phyloP scores from a whole-genome alignment of 2,329 filamentous ascomycete genomes.

The Graphilbum fragrans region DNA sequence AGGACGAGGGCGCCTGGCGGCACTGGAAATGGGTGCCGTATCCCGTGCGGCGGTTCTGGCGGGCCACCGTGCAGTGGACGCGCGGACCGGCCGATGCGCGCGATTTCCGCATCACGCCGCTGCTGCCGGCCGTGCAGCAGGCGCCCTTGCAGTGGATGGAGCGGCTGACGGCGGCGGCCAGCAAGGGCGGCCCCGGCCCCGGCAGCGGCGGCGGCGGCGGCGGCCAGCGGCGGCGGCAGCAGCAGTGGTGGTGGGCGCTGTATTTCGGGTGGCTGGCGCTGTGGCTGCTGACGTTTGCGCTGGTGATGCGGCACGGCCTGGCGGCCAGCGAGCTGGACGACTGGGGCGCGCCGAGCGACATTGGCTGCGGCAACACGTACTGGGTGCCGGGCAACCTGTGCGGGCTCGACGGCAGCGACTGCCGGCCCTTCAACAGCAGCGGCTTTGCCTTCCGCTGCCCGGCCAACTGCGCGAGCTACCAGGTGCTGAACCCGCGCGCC shows the following conservation, averaged over 20 bases:
- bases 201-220: constrained; percentile 21
- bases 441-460: constrained; percentile 66
- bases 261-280: constrained; percentile 47
- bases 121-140: constrained; percentile 56
- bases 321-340: constrained; percentile 48
- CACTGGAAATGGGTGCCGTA: constrained; percentile 48
- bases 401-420: constrained; percentile 61
- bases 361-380: constrained; percentile 57
- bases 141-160: constrained; percentile 44
- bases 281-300: constrained; percentile 58
- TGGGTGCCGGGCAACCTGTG: constrained; percentile 62
- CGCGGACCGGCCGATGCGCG: constrained; percentile 42
- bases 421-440: constrained; percentile 60
- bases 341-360: constrained; percentile 52
- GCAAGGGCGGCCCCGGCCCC: constrained; percentile 35
- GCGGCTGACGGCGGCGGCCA: neutral
- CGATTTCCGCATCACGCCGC: constrained; percentile 38
- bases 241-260: constrained; percentile 44
- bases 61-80: constrained; percentile 34
- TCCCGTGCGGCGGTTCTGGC: constrained; percentile 33
- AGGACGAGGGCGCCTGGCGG: constrained; percentile 39
- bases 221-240: constrained; percentile 35
- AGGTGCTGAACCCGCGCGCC: constrained; percentile 59
- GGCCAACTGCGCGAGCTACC: constrained; percentile 54
- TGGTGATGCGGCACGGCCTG: constrained; percentile 55